Base-by-base conservation (phyloP, 1,139 yeast species). In the Yamadazyma friedrichii region DNA sequence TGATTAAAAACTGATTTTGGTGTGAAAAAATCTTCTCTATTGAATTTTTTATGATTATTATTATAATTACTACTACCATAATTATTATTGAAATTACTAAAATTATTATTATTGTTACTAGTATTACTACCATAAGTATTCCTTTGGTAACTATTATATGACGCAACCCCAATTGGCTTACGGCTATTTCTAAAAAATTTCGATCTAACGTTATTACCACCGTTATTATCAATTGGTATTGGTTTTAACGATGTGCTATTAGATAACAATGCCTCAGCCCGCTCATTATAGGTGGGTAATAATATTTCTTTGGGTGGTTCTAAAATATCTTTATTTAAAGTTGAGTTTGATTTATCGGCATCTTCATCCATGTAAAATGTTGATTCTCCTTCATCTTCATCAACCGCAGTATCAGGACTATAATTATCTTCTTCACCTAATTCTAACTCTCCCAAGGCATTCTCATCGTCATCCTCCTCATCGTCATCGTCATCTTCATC, bases 1-100 rank as follows among this genome's bases (percentile, higher is more conserved):
- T 81, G 84, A 48, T 78, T 78, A 51, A 81, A 78, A 5, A 81
- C 84, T 20, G 89, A 80, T 45, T 84, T 85, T 2, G 94, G 94
- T 2, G 94, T 84, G 55, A 84, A 84, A 51, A 75, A 82, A 55
- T 84, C 91, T 50, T 81, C 84, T 44, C 91, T 71, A 51, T 77
- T 78, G 54, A 78, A 83, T 32, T 59, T 61, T 37, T 49, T 56
- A 36, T 47, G 44, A 40, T 49, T 48, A 20, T 15, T 13, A 22
- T 36, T 36, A 20, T 31, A 12, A 24, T 20, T 10, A 15, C 29
- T 17, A 25, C 29, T 28, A 13, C 27, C 15, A 26, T 12, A 16
- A 25, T 27, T 37, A 39, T 46, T 53, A 34, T 45, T 42, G 16
- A 50, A 54, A 15, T n/a, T 20, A 20, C 24, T 20, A 20, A 20